phyloP scores from a whole-genome alignment of 108 stramenopile species.

The Cyclotella atomus region DNA sequence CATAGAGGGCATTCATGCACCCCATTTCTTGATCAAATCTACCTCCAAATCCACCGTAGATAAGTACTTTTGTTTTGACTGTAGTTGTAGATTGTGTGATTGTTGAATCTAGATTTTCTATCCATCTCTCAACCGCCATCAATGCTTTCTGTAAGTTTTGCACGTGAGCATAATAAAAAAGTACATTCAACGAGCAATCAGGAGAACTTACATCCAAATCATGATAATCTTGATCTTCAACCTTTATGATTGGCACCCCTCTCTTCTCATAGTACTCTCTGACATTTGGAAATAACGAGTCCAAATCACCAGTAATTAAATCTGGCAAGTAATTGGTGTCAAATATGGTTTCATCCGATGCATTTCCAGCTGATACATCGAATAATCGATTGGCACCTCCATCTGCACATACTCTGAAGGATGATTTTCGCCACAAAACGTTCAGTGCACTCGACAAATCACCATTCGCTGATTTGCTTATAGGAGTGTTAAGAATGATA shows the following conservation, averaged over 20 bases:
- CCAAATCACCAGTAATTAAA: slow-evolving; percentile 92
- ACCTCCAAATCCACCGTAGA: slow-evolving; percentile 89
- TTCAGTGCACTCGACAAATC: slow-evolving; percentile 49
- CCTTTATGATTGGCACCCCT: slow-evolving; percentile 57
- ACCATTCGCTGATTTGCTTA: slow-evolving; percentile 25
- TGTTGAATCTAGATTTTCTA: slow-evolving; percentile 26
- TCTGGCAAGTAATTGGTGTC: slow-evolving; percentile 63
- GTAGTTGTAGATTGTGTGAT: background rate
- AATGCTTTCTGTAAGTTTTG: slow-evolving; percentile 49
- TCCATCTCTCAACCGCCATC: slow-evolving; percentile 51
- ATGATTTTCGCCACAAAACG: slow-evolving; percentile 63
- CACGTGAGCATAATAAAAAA: no score
- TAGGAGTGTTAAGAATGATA: slow-evolving; percentile 69
- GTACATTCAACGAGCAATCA: no score
- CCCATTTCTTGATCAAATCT: slow-evolving; percentile 93
- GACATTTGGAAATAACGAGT: slow-evolving; percentile 80
- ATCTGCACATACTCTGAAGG: slow-evolving; percentile 90
- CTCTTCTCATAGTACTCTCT: slow-evolving; percentile 62
- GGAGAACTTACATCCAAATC: slow-evolving; percentile 90
- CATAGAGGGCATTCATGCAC: slow-evolving; percentile 66
- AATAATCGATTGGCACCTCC: slow-evolving; percentile 95
- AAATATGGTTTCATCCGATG: slow-evolving; percentile 4
- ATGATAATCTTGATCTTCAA: slow-evolving; percentile 83
- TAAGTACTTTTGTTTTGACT: slow-evolving; percentile 32
- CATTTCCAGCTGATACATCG: slow-evolving; percentile 42